Evolutionary conservation across 371 early-diverging fungal species (phyloP), one percentile per base, ranked within the genome.

Genomic region (Mucor saturninus): DNA sequence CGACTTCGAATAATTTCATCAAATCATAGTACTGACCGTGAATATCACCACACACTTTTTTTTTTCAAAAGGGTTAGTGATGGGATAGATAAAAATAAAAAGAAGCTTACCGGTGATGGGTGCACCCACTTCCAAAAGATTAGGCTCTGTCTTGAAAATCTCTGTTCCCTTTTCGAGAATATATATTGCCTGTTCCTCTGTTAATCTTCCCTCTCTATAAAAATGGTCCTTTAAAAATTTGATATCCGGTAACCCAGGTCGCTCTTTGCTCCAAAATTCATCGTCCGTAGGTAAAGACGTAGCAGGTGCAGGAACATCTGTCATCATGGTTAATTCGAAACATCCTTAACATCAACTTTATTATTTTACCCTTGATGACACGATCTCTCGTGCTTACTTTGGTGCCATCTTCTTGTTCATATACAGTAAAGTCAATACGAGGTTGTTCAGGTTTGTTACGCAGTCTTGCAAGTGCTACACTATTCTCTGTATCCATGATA

Each of bases 21-120:
- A 99, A 83, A 81, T 99, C 99, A 69, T 89, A 97, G 78, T 91
- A 99, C 77, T 99, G 99, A n/a, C 99, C 99, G 75, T 99, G 99
- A 51, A 99, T 93, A 79, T 99, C 99, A 40, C 99, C 99, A 74
- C 98, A 96, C 6, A 98, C 95, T 88, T 21, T 21, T 21, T 21
- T 21, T 21, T 21, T 21, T 21, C 1, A 21, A 21, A 21, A 21
- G 21, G 21, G 21, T 21, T 21, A 21, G 21, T 21, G 0, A 21
- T 21, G 21, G 21, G 21, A 21, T 21, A 21, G 1, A 21, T 21
- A 21, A 21, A 21, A 21, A 21, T 21, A 21, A 21, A 21, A 21
- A 21, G 21, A 21, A 21, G 5, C 4, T 45, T 64, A 64, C 65
- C 65, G 31, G 65, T 65, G 21, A 65, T 59, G 13, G 65, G 98